A percentile compares a stretch with the other conserved stretches of the same genome.
These are phyloP conservation scores for Colletotrichum sp. DNA, from an alignment of 2,329 filamentous ascomycete species.

Conservation along the genomic window DNA sequence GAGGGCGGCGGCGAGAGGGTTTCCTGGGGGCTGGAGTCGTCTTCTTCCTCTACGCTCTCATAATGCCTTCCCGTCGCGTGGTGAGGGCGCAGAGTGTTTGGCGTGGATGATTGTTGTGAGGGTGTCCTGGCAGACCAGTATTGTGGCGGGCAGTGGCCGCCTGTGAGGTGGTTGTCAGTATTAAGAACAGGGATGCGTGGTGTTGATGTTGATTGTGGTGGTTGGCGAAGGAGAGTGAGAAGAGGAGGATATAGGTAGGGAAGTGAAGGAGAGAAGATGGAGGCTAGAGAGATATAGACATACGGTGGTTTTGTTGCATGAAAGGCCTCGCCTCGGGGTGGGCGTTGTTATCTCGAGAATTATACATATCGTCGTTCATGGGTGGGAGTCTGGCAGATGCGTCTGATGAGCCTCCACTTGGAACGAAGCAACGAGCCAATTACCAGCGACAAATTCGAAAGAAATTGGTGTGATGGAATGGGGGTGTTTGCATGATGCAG, in stretches of 20 bases:
- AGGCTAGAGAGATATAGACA: not conserved
- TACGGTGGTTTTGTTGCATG: slow-evolving; percentile 8
- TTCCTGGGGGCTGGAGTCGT: slow-evolving; percentile 24
- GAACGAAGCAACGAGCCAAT: not conserved
- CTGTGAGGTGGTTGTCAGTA: slow-evolving; percentile 23
- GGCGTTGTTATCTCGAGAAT: not conserved
- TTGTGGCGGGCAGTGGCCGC: slow-evolving; percentile 21
- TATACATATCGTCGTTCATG: slow-evolving; percentile 11
- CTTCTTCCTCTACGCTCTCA: slow-evolving; percentile 23
- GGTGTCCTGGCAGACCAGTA: slow-evolving; percentile 24
- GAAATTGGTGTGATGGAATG: not conserved
- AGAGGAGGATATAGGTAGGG: not conserved
- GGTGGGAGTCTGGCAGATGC: not conserved
- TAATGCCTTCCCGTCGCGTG: slow-evolving; percentile 18
- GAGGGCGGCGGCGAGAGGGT: slow-evolving; percentile 40
- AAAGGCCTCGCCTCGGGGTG: not conserved
- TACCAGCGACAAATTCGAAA: not conserved
- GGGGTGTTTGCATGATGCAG: slow-evolving; percentile 4
- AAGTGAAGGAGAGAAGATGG: not conserved
- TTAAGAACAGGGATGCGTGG: not conserved
- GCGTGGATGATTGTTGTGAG: slow-evolving; percentile 24
- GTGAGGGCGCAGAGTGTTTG: slow-evolving; percentile 19
- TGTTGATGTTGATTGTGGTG: not conserved
- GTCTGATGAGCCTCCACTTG: slow-evolving; percentile 13
- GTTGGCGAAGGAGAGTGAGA: not conserved